Evolutionary conservation across 345 rosid genomes (phyloP).

Genomic region (Eucalyptus rudis): DNA sequence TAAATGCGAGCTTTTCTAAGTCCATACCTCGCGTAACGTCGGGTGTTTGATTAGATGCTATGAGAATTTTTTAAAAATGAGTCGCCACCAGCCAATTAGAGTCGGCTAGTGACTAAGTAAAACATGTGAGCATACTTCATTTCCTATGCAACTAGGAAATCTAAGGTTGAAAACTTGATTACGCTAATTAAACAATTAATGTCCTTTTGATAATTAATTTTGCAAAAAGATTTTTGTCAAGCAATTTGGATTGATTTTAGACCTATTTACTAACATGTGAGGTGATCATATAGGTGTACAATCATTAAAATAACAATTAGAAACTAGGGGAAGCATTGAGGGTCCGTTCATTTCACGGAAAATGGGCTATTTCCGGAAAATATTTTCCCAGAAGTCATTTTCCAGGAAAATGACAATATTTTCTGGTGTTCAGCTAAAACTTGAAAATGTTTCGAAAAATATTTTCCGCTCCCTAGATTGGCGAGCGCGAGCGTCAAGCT

Average conservation of each 20-base stretch:
- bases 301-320: too few relatives aligned
- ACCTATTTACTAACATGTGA: rapidly evolving
- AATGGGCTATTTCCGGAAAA: rapidly evolving
- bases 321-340: rapidly evolving
- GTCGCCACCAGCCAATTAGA: rapidly evolving
- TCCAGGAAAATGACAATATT: too few relatives aligned
- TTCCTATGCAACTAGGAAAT: rapidly evolving
- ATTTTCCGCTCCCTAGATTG: rapidly evolving
- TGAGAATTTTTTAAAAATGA: too few relatives aligned
- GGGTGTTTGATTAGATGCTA: rapidly evolving
- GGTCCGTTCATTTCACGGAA: rapidly evolving
- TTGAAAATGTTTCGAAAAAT: rapidly evolving
- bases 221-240: too few relatives aligned
- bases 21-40: rapidly evolving
- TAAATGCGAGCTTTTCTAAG: rapidly evolving
- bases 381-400: rapidly evolving
- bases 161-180: rapidly evolving
- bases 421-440: rapidly evolving
- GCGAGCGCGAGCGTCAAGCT: rapidly evolving
- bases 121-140: too few relatives aligned
- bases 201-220: rapidly evolving
- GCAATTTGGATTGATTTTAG: too few relatives aligned
- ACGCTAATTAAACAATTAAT: too few relatives aligned
- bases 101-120: rapidly evolving
- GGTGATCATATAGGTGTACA: rapidly evolving